These are phyloP conservation scores for Phytopythium helicoides DNA, from an alignment of 352 stramenopile species.

Conservation along the genomic window DNA sequence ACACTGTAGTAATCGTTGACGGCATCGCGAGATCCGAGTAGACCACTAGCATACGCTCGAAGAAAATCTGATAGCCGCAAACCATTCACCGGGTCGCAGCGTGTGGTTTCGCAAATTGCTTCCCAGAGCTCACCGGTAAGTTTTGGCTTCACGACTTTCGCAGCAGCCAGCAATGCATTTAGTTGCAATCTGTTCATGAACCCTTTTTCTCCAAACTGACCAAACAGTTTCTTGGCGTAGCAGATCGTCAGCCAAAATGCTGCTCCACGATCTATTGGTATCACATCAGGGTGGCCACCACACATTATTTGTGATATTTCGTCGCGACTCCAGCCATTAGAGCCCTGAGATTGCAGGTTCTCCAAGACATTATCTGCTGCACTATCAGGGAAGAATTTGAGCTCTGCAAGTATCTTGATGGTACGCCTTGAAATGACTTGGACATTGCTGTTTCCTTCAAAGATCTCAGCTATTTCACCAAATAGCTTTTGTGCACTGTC, in stretches of 20 bases:
- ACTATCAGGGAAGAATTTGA: no score
- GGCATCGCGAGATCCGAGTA: constrained; percentile 36
- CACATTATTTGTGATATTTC: constrained; percentile 36
- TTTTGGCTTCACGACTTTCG: constrained; percentile 29
- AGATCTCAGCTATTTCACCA: constrained; percentile 28
- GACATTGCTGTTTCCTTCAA: constrained; percentile 27
- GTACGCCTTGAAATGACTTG: constrained; percentile 31
- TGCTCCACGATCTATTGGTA: constrained; percentile 32
- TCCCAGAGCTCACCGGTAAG: constrained; percentile 39
- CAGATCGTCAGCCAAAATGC: constrained; percentile 44
- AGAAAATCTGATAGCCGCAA: constrained; percentile 34
- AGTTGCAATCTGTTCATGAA: constrained; percentile 39
- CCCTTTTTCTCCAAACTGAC: constrained; percentile 24
- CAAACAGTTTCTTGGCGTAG: constrained; percentile 48
- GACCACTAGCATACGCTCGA: constrained; percentile 27
- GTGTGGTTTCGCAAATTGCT: constrained; percentile 29
- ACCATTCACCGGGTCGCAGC: constrained; percentile 5
- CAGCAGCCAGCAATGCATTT: constrained; percentile 23
- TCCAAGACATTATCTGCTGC: no score
- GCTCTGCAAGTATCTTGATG: constrained; percentile 17
- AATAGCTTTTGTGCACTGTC: constrained; percentile 47
- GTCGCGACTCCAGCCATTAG: constrained; percentile 29
- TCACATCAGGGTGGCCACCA: constrained; percentile 19
- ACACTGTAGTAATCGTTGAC: constrained; percentile 51
- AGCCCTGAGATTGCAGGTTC: constrained; percentile 3